phyloP scores from a whole-genome alignment of 768 basidiomycete genomes.

The Sutorius australiensis region DNA sequence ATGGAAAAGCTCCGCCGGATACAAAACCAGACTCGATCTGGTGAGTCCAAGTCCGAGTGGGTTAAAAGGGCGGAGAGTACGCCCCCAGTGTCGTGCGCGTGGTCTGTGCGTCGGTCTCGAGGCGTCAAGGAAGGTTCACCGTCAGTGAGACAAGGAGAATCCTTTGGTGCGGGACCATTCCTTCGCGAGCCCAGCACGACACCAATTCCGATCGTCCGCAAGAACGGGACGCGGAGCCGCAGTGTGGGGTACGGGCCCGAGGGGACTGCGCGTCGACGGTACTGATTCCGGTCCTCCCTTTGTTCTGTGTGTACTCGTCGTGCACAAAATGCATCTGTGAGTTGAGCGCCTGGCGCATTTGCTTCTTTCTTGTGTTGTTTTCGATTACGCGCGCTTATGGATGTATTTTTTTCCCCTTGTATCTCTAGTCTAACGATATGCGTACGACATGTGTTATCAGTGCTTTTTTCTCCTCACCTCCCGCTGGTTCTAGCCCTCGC shows the following conservation, averaged over 20 bases:
- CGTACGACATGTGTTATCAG: constrained; percentile 7
- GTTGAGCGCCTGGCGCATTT: constrained; percentile 13
- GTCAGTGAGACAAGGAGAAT: constrained; percentile 4
- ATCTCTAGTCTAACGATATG: constrained; percentile 14
- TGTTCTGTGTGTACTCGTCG: background rate
- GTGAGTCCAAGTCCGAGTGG: background rate
- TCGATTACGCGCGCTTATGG: constrained; percentile 13
- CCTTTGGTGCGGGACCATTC: constrained; percentile 15
- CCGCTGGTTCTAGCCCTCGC: too few species aligned
- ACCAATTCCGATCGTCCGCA: constrained; percentile 23
- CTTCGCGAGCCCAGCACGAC: constrained; percentile 25
- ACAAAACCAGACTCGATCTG: constrained; percentile 3
- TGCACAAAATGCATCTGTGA: constrained; percentile 11
- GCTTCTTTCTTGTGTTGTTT: background rate
- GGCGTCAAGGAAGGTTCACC: constrained; percentile 9
- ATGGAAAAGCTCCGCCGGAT: constrained; percentile 22
- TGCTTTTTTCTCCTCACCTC: background rate
- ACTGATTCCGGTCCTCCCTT: constrained; percentile 5
- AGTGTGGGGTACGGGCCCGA: constrained; percentile 24
- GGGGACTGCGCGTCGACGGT: constrained; percentile 8
- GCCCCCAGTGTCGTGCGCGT: constrained; percentile 25
- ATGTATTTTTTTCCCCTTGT: constrained; percentile 4
- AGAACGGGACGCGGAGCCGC: constrained; percentile 24
- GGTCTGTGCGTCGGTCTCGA: constrained; percentile 15
- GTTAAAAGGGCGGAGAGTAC: constrained; percentile 30